These are phyloP conservation scores for Thelephora terrestris DNA, from an alignment of 1,284 basidiomycete species.

Conservation along the genomic window DNA sequence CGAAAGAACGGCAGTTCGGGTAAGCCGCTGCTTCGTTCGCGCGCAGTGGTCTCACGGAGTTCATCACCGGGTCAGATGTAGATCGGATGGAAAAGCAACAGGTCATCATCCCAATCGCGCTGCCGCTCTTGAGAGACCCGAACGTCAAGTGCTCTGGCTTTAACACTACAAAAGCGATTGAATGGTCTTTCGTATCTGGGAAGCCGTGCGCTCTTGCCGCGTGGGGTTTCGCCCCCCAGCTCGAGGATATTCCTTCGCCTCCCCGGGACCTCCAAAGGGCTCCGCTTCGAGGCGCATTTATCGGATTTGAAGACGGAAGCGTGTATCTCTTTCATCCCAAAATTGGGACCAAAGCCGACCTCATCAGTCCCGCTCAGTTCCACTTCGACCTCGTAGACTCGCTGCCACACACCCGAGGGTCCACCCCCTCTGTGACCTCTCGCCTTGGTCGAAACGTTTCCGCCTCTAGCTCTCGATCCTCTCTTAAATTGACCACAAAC, in stretches of 20 bases:
- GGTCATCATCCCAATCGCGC: neutral
- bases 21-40: neutral
- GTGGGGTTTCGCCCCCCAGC: neutral
- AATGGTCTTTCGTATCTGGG: neutral
- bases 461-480: slow-evolving; percentile 25
- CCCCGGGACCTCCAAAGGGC: neutral
- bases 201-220: neutral
- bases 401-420: slow-evolving; percentile 11
- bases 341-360: neutral
- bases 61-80: neutral
- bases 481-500: slow-evolving; percentile 16
- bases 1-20: neutral
- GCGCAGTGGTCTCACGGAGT: neutral
- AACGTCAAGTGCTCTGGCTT: neutral
- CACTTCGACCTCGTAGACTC: slow-evolving; percentile 7
- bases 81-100: neutral
- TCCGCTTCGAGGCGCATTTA: neutral
- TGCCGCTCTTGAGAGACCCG: neutral
- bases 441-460: slow-evolving; percentile 18
- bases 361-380: neutral
- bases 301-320: slow-evolving; percentile 27
- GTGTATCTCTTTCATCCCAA: slow-evolving; percentile 21
- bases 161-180: neutral
- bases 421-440: slow-evolving; percentile 20
- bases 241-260: neutral